Evolutionary conservation across 768 basidiomycete species (phyloP).

Genomic region (Termitomyces sp.): DNA sequence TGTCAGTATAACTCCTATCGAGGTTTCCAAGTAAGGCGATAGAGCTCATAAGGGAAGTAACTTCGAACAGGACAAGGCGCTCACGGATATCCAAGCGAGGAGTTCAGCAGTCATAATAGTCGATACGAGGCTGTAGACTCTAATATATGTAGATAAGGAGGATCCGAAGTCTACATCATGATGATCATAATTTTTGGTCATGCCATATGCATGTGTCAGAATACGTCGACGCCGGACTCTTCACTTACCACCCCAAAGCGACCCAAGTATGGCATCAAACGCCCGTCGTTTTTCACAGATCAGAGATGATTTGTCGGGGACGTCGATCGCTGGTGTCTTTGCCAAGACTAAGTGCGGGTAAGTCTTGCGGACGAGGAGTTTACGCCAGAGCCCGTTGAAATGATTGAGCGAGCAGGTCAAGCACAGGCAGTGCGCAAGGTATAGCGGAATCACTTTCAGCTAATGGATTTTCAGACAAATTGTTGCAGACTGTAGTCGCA

Average conservation of each 20-base stretch:
- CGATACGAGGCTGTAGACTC: too few relatives aligned
- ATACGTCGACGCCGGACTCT: neutral
- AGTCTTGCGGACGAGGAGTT: neutral
- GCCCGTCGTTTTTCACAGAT: constrained; percentile 13
- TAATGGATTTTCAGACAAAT: neutral
- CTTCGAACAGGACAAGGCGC: too few relatives aligned
- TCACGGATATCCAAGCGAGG: too few relatives aligned
- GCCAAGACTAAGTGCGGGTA: constrained; percentile 13
- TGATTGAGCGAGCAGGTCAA: constrained; percentile 10
- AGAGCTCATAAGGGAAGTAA: too few relatives aligned
- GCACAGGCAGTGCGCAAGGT: constrained; percentile 4
- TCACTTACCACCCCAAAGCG: neutral
- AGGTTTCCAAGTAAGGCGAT: too few relatives aligned
- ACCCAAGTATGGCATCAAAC: neutral
- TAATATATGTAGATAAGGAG: too few relatives aligned
- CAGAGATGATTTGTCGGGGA: constrained; percentile 9
- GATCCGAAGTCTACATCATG: too few relatives aligned
- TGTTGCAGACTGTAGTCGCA: neutral
- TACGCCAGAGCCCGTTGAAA: neutral
- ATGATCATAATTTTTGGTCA: too few relatives aligned
- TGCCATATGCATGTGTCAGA: too few relatives aligned
- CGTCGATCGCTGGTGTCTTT: constrained; percentile 13
- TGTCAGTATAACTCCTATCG: too few relatives aligned
- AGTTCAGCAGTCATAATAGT: too few relatives aligned
- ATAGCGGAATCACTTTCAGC: neutral